A percentile compares a stretch with the other conserved stretches of the same genome.
Conservation (phyloP, 2,329 filamentous ascomycete species). For the Phaeosphaeriaceae sp. region DNA sequence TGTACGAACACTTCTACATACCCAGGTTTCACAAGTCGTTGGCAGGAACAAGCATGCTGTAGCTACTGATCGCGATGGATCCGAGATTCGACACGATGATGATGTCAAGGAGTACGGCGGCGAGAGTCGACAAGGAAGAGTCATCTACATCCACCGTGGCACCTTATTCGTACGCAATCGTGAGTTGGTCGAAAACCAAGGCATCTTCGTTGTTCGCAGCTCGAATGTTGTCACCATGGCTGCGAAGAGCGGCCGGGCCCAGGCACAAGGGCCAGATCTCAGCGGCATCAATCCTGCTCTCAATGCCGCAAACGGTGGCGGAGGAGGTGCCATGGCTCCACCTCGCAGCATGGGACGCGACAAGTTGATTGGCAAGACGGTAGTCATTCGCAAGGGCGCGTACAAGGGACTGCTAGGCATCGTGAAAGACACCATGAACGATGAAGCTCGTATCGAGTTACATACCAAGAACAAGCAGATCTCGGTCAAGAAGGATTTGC, state of each 20-base stretch:
- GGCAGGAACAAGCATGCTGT: conserved; percentile 83
- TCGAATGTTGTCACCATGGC: conserved; percentile 88
- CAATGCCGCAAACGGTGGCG: conserved; percentile 62
- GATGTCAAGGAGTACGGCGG: conserved; percentile 90
- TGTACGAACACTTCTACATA: conserved; percentile 81
- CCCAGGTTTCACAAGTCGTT: conserved; percentile 89
- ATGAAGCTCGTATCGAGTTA: conserved; percentile 85
- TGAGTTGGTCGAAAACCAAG: conserved; percentile 81
- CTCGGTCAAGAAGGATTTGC: conserved; percentile 78
- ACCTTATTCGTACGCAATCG: conserved; percentile 90
- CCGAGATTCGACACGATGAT: conserved; percentile 90
- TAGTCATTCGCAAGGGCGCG: conserved; percentile 83
- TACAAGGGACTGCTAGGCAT: conserved; percentile 95
- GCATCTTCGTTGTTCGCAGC: conserved; percentile 87
- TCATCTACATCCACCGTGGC: conserved; percentile 93
- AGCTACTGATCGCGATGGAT: conserved; percentile 89
- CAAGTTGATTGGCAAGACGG: conserved; percentile 86
- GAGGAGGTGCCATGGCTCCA: conserved; percentile 67
- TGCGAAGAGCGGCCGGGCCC: conserved; percentile 88
- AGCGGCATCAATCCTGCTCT: conserved; percentile 87
- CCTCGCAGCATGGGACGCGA: conserved; percentile 80
- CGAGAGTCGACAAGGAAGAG: conserved; percentile 84
- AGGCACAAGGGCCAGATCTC: conserved; percentile 76
- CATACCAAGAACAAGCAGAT: conserved; percentile 95
- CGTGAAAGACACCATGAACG: conserved; percentile 91